Base-by-base conservation (phyloP, 495 filamentous ascomycete genomes). In the Penicillium malachiteum region DNA sequence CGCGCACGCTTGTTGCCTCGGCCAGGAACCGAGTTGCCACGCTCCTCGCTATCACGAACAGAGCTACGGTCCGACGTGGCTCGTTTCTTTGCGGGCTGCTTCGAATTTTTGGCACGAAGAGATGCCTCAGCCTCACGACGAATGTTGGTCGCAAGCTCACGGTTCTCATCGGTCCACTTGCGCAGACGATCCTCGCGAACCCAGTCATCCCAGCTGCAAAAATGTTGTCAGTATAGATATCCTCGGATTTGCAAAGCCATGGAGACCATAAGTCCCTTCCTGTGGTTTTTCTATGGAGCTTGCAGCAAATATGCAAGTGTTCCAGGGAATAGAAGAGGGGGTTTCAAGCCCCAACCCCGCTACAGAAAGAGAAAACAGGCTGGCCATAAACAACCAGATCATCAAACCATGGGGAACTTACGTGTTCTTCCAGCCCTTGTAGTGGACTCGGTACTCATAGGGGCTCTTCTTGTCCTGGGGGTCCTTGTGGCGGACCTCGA, bases 401-500 rank as follows among this genome's bases (percentile, higher is more conserved):
- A 26, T 26, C 21, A 26, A 21, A 16, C 35, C 43, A 50, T 34
- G 45, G 26, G 45, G 37, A 7, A 88, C 87, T 72, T 76, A 91
- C 86, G 91, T 96, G 67, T 90, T 90, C 75, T 98, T 98, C 94
- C 94, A 97, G 56, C 94, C 94, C 70, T 97, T 97, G 75, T 98
- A 98, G 71, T 98, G 94, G 45, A 98, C 91, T 58, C 89, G 88
- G 69, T 94, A 98, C 66, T 89, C 84, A 55, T 81, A 88, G 40
- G 85, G 81, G 44, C 86, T 89, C 63, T 88, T 88, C 71, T 86
- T 86, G 71, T 90, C 86, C 18, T 81, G 83, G 10, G 79, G 75
- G 40, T 88, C 78, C 43, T 81, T 79, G 49, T 84, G 80, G 52
- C 79, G 80, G 33, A 81, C 70, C 41, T 97, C 93, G 35, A 96